Evolutionary conservation across 306 rosid species (phyloP).

Genomic region (Sphenostylis stenocarpa): DNA sequence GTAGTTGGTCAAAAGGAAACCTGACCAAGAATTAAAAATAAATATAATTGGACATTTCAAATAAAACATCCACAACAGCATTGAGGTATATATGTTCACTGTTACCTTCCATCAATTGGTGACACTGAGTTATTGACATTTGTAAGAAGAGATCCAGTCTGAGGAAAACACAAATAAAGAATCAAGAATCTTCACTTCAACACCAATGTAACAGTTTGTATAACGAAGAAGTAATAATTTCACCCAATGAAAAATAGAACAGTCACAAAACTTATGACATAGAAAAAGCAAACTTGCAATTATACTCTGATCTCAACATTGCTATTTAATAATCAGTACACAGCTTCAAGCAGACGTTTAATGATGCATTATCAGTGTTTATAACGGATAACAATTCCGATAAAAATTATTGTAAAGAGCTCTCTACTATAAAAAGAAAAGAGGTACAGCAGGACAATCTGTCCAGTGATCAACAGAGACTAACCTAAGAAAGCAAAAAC

Average conservation of each 20-base stretch:
- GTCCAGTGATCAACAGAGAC: not conserved
- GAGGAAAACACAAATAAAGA: conserved; percentile 18
- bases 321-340: not conserved
- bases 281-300: not conserved
- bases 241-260: not conserved
- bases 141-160: conserved; percentile 52
- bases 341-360: not conserved
- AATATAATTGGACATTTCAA: not conserved
- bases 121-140: conserved; percentile 32
- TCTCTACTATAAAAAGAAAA: not conserved
- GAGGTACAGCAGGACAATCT: not conserved
- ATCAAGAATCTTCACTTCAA: not conserved
- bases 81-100: not conserved
- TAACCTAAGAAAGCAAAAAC: not conserved
- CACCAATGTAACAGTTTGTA: conserved; percentile 2
- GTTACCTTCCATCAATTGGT: conserved; percentile 58
- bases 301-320: not conserved
- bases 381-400: not conserved
- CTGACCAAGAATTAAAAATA: conserved; percentile 41
- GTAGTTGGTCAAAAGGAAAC: conserved; percentile 64
- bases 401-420: not conserved
- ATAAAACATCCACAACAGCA: not conserved
- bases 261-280: not conserved
- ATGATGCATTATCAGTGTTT: not conserved
- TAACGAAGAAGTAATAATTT: not conserved